Base-by-base conservation (phyloP, 2,329 filamentous ascomycete genomes). In the Thyridium curvatum region DNA sequence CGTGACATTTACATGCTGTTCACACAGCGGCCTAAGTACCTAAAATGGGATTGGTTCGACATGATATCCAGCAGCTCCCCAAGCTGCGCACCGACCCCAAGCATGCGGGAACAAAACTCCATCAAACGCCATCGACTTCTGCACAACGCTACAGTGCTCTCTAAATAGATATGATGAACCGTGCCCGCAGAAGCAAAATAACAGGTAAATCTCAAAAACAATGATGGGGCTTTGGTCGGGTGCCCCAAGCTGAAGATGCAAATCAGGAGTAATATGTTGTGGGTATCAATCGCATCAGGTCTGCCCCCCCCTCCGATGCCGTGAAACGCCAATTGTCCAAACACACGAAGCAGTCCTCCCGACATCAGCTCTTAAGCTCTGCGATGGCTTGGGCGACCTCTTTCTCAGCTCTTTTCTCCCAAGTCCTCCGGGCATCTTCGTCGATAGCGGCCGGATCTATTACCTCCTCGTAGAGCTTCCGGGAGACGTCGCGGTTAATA, bases 401-500 rank as follows among this genome's bases (percentile, higher is more conserved):
- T 33, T 81, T 76, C 14, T 71, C 77, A 12, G 89, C 90, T 52
- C 87, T 74, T 49, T 74, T 79, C 64, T 94, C 86, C 74, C 88
- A 88, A 35, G 73, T 74, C 46, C 75, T 76, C 41, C 80, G 76
- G 40, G 78, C 77, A 18, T 79, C 75, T 16, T 83, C 73, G 52
- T 85, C 77, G 21, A 93, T 71, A 17, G 69, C 62, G 15, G 71
- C 63, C 12, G 71, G 69, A 44, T 72, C 66, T 35, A 68, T 67
- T 34, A 77, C 69, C 44, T 79, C 74, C 47, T 80, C 88, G 62
- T 98, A 98, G 42, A 98, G 69, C 64, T 84, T 86, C 41, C 88
- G 83, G 32, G 88, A 96, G 28, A 97, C 82, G 43, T 85, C 83
- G 45, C 89, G 82, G 57, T 97, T 97, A 62, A 97, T 95, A 41